These are phyloP conservation scores for Fusarium irregulare DNA, from an alignment of 2,329 filamentous ascomycete species.

Conservation along the genomic window DNA sequence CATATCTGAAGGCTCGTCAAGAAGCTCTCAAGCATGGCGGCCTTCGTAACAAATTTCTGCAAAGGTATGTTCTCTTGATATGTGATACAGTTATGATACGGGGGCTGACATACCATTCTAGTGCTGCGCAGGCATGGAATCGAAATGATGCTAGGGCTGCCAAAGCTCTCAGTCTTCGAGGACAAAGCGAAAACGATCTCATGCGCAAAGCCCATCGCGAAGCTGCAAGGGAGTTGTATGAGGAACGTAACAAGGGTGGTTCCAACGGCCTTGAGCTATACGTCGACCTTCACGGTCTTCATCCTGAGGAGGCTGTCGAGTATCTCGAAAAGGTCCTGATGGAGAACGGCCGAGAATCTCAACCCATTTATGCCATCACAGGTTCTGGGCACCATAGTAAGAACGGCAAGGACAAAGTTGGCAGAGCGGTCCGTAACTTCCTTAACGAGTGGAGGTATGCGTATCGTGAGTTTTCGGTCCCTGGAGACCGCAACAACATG, in stretches of 20 bases:
- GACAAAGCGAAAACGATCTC: constrained; percentile 94
- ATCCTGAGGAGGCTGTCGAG: constrained; percentile 95
- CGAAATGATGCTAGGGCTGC: constrained; percentile 96
- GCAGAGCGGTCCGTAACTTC: constrained; percentile 90
- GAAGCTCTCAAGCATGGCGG: constrained; percentile 98
- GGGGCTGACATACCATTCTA: constrained; percentile 50
- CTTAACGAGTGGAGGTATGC: constrained; percentile 96
- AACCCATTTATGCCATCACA: constrained; percentile 93
- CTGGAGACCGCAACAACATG: constrained; percentile 85
- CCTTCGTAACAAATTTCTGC: constrained; percentile 94
- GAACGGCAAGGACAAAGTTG: constrained; percentile 98
- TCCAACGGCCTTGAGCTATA: constrained; percentile 78
- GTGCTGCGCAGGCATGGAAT: constrained; percentile 98
- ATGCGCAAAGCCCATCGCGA: constrained; percentile 98
- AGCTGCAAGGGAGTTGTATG: constrained; percentile 90
- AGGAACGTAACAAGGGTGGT: constrained; percentile 85
- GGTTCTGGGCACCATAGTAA: constrained; percentile 98
- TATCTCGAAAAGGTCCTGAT: constrained; percentile 90
- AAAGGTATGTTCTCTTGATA: constrained; percentile 71
- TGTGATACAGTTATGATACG: neutral
- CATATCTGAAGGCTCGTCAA: constrained; percentile 92
- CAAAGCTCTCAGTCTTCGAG: constrained; percentile 91
- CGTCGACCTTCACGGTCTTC: constrained; percentile 97
- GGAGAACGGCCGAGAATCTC: constrained; percentile 78
- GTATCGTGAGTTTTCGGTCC: constrained; percentile 95